These are phyloP conservation scores for Cryphonectria carpinicola DNA, from an alignment of 2,329 filamentous ascomycete genomes.

Conservation along the genomic window DNA sequence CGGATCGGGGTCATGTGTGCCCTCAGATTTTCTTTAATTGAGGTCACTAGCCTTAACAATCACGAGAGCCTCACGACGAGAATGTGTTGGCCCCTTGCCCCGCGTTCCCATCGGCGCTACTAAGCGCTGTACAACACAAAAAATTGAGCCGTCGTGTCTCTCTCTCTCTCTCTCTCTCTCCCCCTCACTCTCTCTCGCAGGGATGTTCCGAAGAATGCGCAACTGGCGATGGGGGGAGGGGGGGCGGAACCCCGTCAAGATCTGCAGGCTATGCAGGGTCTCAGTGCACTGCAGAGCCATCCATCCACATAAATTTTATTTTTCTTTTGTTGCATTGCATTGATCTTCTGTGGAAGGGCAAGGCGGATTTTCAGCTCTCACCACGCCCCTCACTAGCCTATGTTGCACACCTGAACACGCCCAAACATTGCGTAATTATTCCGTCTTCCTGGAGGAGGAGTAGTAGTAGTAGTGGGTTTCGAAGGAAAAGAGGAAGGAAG, in stretches of 20 bases:
- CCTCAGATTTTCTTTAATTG: background rate
- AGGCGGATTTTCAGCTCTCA: too few relatives aligned
- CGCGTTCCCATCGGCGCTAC: too few relatives aligned
- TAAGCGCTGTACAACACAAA: background rate
- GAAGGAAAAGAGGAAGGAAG: too few relatives aligned
- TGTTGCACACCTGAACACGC: background rate
- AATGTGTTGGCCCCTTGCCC: too few relatives aligned
- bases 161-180: background rate
- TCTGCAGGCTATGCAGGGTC: background rate
- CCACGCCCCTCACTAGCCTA: background rate
- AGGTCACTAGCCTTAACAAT: conserved; percentile 10
- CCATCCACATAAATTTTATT: too few relatives aligned
- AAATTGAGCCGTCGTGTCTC: background rate
- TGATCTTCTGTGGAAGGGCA: too few relatives aligned
- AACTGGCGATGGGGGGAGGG: background rate
- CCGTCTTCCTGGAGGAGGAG: background rate
- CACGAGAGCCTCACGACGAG: conserved; percentile 6
- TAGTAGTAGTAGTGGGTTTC: too few relatives aligned
- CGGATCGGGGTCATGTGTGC: conserved; percentile 19
- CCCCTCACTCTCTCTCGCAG: background rate
- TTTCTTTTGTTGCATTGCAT: too few relatives aligned
- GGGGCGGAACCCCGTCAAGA: background rate
- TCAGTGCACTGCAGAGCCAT: background rate
- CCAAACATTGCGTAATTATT: background rate
- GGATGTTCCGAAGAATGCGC: background rate